Evolutionary conservation across 768 basidiomycete species (phyloP).

Genomic region (Tulasnella calospora): DNA sequence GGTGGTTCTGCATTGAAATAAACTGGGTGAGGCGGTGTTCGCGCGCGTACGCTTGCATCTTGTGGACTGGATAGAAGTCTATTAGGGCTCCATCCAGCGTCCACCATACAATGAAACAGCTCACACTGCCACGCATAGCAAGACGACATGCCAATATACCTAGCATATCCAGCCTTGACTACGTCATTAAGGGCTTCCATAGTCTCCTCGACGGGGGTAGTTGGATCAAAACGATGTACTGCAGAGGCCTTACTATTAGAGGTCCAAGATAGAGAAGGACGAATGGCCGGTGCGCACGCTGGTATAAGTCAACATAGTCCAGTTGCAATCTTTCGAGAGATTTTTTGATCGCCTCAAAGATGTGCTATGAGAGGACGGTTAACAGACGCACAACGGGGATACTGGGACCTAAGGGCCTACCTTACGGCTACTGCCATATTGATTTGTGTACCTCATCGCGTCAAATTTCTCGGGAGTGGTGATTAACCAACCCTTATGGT

Average conservation of each 20-base stretch:
- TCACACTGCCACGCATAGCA: conserved; percentile 26
- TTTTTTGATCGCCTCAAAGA: conserved; percentile 45
- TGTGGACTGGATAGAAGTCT: not conserved
- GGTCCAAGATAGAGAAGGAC: not conserved
- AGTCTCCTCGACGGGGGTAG: conserved; percentile 43
- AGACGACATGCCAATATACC: conserved; percentile 39
- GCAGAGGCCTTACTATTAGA: not conserved
- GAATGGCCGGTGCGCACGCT: conserved; percentile 35
- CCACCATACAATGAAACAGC: not conserved
- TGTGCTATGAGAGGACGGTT: conserved; percentile 37
- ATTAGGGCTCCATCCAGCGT: not conserved
- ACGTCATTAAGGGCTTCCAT: conserved; percentile 38
- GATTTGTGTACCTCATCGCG: conserved; percentile 20
- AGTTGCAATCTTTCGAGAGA: conserved; percentile 42
- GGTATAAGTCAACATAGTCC: conserved; percentile 47
- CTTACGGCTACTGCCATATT: conserved; percentile 25
- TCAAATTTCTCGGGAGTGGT: conserved; percentile 5
- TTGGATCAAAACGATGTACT: conserved; percentile 40
- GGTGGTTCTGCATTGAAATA: conserved; percentile 19
- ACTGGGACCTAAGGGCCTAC: not conserved
- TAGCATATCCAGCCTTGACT: conserved; percentile 47
- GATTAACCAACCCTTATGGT: not conserved
- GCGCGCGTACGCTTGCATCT: conserved; percentile 28
- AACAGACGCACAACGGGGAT: not conserved
- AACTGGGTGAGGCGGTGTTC: not conserved